A percentile compares a stretch with the other conserved stretches of the same genome.
Evolutionary conservation across 257 asterid species (phyloP).

Genomic region (Solanum okadae): DNA sequence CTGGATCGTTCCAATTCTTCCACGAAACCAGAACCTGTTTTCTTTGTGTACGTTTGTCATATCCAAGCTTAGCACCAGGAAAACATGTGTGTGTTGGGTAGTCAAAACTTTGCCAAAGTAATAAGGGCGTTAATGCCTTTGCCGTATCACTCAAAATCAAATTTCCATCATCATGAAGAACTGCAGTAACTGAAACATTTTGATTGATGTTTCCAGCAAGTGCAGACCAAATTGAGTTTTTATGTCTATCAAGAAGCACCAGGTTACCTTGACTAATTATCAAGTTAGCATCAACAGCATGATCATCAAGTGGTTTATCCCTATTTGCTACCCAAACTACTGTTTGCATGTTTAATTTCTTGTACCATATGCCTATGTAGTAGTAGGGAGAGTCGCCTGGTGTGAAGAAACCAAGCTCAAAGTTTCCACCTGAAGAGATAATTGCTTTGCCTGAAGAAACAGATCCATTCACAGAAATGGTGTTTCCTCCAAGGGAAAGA

Average conservation of each 20-base stretch:
- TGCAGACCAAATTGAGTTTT: neutral
- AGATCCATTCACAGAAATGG: neutral
- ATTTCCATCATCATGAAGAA: neutral
- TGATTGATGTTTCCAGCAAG: neutral
- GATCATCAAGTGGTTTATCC: neutral
- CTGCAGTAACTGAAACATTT: neutral
- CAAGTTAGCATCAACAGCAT: neutral
- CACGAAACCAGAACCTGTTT: neutral
- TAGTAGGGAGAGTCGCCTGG: neutral
- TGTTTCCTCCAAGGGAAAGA: neutral
- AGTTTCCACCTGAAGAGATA: neutral
- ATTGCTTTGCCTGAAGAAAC: neutral
- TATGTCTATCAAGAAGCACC: accelerated
- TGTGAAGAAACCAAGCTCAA: neutral
- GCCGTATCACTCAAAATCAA: neutral
- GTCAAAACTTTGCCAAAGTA: neutral
- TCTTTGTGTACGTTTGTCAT: neutral
- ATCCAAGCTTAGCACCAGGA: neutral
- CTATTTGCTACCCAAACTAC: neutral
- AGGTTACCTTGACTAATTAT: neutral
- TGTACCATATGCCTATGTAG: constrained; percentile 21
- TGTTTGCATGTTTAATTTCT: accelerated
- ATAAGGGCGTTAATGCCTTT: neutral
- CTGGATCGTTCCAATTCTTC: neutral
- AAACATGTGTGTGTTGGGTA: neutral